phyloP scores from a whole-genome alignment of 2,329 filamentous ascomycete genomes.

The Seiridium cupressi region DNA sequence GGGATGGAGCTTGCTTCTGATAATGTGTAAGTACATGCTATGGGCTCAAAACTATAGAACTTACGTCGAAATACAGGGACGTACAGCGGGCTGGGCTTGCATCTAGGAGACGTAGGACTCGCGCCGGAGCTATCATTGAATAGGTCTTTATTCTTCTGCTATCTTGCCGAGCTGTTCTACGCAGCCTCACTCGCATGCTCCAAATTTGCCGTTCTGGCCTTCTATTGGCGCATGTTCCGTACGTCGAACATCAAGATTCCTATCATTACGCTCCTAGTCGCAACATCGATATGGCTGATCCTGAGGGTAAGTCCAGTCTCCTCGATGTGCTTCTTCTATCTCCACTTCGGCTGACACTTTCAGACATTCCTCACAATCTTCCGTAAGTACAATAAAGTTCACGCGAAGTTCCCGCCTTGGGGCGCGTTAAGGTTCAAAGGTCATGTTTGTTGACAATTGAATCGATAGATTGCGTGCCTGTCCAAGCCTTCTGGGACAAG shows the following conservation, averaged over 20 bases:
- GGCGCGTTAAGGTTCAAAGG: neutral
- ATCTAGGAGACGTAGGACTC: neutral
- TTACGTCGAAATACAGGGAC: neutral
- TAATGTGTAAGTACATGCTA: neutral
- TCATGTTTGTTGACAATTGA: constrained; percentile 25
- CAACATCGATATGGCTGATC: constrained; percentile 1
- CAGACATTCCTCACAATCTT: constrained; percentile 1
- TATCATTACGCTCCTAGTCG: neutral
- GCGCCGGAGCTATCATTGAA: neutral
- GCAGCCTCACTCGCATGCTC: constrained; percentile 3
- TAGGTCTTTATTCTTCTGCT: constrained; percentile 1
- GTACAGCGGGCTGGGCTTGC: neutral
- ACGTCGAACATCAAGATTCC: constrained; percentile 6
- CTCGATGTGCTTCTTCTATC: neutral
- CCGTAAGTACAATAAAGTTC: neutral
- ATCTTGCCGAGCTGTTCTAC: constrained; percentile 5
- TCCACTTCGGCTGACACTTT: neutral
- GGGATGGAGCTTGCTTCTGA: neutral
- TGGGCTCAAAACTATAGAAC: neutral
- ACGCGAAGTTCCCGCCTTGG: neutral
- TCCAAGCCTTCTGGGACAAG: constrained; percentile 30
- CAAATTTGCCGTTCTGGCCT: constrained; percentile 6
- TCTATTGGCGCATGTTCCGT: constrained; percentile 9
- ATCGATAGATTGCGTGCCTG: constrained; percentile 17
- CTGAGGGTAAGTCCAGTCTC: neutral